Evolutionary conservation across 2,329 filamentous ascomycete genomes (phyloP).

Genomic region (Aspergillus aculeatinus): DNA sequence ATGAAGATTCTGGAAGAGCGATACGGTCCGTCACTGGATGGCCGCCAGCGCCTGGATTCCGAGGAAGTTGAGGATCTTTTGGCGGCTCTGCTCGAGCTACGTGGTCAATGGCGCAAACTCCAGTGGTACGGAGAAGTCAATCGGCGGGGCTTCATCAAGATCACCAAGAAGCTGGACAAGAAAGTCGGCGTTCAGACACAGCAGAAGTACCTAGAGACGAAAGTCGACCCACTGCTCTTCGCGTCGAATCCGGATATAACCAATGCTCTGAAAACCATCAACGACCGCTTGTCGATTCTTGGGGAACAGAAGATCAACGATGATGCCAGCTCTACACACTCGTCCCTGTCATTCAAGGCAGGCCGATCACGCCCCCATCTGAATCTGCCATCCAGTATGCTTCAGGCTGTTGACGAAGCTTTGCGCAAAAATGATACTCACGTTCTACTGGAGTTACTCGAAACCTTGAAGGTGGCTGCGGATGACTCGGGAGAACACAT

Average conservation of each 20-base stretch:
- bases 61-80: constrained; percentile 91
- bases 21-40: constrained; percentile 73
- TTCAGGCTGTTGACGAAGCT: constrained; percentile 43
- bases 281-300: constrained; percentile 84
- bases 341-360: constrained; percentile 69
- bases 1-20: constrained; percentile 83
- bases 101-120: constrained; percentile 82
- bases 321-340: constrained; percentile 70
- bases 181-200: constrained; percentile 79
- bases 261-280: constrained; percentile 67
- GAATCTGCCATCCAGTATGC: constrained; percentile 62
- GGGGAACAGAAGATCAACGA: constrained; percentile 75
- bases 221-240: constrained; percentile 86
- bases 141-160: constrained; percentile 90
- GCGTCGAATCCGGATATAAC: constrained; percentile 68
- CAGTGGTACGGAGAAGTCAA: constrained; percentile 99
- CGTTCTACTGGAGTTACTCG: constrained; percentile 51
- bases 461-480: constrained; percentile 56
- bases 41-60: constrained; percentile 71
- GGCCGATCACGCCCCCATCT: constrained; percentile 73
- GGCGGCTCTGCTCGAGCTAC: constrained; percentile 82
- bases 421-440: constrained; percentile 42
- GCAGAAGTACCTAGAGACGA: constrained; percentile 81
- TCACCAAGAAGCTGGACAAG: constrained; percentile 98
- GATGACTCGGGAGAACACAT: constrained; percentile 61